Conservation (phyloP, 1,139 yeast species). For the Debaryomycetaceae sp. region DNA sequence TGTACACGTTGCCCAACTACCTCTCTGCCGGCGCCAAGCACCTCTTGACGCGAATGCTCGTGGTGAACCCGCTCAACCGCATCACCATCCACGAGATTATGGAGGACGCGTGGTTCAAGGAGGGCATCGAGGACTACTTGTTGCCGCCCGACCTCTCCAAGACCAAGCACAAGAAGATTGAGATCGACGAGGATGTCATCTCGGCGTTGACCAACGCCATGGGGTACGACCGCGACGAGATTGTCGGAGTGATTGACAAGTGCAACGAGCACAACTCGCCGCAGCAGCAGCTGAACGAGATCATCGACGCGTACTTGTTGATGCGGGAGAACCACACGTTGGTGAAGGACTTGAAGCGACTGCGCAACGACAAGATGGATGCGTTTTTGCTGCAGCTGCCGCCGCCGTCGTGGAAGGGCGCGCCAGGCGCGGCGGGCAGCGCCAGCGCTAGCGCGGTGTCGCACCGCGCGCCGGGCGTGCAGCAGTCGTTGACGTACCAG, state of each 20-base stretch:
- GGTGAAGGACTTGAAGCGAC: slow-evolving; percentile 60
- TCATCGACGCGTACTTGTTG: slow-evolving; percentile 85
- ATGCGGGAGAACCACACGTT: slow-evolving; percentile 79
- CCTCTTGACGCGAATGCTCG: slow-evolving; percentile 85
- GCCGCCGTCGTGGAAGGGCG: slow-evolving; percentile 32
- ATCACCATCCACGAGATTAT: slow-evolving; percentile 91
- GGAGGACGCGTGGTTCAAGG: slow-evolving; percentile 95
- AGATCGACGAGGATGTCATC: slow-evolving; percentile 76
- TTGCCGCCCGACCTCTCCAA: slow-evolving; percentile 62
- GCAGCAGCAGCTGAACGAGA: slow-evolving; percentile 54
- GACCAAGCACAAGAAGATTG: slow-evolving; percentile 36
- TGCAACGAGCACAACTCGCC: slow-evolving; percentile 40
- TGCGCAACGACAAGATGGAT: slow-evolving; percentile 48
- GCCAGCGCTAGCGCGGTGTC: slow-evolving; percentile 20
- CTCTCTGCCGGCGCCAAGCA: slow-evolving; percentile 85
- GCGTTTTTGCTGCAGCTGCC: slow-evolving; percentile 49
- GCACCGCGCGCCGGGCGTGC: slow-evolving; percentile 35
- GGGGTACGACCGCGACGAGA: slow-evolving; percentile 91
- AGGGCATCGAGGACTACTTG: slow-evolving; percentile 76
- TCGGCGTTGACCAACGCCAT: slow-evolving; percentile 76
- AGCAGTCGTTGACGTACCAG: slow-evolving; percentile 46
- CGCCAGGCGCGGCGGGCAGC: slow-evolving; percentile 15
- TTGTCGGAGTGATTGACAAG: slow-evolving; percentile 61
- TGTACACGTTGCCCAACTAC: slow-evolving; percentile 87
- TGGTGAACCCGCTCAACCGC: slow-evolving; percentile 93